Evolutionary conservation across 1,284 basidiomycete species (phyloP).

Genomic region (Ustilago trichophora): DNA sequence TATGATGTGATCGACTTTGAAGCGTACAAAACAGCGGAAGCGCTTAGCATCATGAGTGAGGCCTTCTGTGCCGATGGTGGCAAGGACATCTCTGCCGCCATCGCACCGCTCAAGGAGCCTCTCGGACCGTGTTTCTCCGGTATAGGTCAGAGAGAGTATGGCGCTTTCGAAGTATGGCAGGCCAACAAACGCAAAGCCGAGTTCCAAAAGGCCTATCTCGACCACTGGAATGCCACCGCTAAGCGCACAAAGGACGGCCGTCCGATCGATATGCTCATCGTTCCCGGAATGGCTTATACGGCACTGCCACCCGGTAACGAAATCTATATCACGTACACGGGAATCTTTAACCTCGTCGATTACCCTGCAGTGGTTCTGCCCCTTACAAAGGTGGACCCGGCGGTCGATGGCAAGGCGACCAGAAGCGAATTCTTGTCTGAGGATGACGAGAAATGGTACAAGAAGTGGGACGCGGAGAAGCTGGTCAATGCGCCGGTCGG

Average conservation of each 20-base stretch:
- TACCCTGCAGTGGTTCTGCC: conserved; percentile 77
- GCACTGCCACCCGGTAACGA: conserved; percentile 71
- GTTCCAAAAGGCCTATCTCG: conserved; percentile 71
- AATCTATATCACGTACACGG: conserved; percentile 59
- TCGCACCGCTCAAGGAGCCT: conserved; percentile 54
- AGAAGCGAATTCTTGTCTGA: conserved; percentile 54
- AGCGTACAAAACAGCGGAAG: conserved; percentile 43
- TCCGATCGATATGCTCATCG: conserved; percentile 74
- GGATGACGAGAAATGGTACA: conserved; percentile 54
- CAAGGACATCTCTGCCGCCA: conserved; percentile 44
- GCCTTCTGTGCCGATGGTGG: conserved; percentile 57
- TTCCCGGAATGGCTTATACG: conserved; percentile 71
- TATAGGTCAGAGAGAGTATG: conserved; percentile 28
- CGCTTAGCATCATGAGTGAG: conserved; percentile 58
- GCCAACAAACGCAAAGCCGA: conserved; percentile 66
- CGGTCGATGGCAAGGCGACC: conserved; percentile 71
- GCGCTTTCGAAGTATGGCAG: conserved; percentile 73
- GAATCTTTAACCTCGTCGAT: conserved; percentile 75
- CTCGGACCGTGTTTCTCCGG: conserved; percentile 33
- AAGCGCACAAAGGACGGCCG: conserved; percentile 70
- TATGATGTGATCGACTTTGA: conserved; percentile 54
- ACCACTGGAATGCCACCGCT: conserved; percentile 72
- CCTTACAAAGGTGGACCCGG: conserved; percentile 66
- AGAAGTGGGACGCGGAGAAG: conserved; percentile 62
- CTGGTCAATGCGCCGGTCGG: conserved; percentile 74